Evolutionary conservation across 768 basidiomycete genomes (phyloP).

Genomic region (Amanita thiersii): DNA sequence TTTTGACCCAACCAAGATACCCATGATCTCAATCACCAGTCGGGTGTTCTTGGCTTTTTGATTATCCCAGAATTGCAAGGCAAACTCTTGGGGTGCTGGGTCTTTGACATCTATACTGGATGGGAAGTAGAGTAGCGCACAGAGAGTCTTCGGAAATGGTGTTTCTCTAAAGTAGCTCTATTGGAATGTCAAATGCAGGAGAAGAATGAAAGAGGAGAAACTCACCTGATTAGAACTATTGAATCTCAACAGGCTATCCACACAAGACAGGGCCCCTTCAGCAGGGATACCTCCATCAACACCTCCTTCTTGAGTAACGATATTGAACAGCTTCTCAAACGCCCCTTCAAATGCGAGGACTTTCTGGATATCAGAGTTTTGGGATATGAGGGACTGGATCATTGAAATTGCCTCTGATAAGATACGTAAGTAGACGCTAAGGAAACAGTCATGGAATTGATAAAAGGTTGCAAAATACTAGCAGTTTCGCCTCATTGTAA

Average conservation of each 20-base stretch:
- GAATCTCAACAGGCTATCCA: slow-evolving; percentile 82
- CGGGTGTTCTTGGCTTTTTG: slow-evolving; percentile 80
- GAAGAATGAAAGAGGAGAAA: slow-evolving; percentile 1
- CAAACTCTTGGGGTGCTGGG: slow-evolving; percentile 78
- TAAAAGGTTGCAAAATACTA: no score
- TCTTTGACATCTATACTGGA: slow-evolving; percentile 49
- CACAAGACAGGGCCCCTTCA: slow-evolving; percentile 77
- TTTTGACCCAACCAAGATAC: slow-evolving; percentile 76
- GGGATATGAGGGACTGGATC: slow-evolving; percentile 71
- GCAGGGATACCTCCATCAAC: slow-evolving; percentile 85
- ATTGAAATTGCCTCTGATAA: slow-evolving; percentile 70
- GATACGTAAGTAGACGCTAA: not conserved
- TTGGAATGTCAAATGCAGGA: slow-evolving; percentile 11
- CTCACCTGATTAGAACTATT: slow-evolving; percentile 92
- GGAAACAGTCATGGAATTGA: not conserved
- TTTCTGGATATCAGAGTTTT: slow-evolving; percentile 93
- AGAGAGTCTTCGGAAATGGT: slow-evolving; percentile 56
- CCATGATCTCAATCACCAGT: slow-evolving; percentile 76
- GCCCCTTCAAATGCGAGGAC: slow-evolving; percentile 94
- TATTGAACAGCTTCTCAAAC: slow-evolving; percentile 92
- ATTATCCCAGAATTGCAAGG: slow-evolving; percentile 93
- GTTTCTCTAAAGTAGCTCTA: slow-evolving; percentile 98
- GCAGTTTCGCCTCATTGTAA: no score
- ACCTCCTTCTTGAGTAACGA: slow-evolving; percentile 82
- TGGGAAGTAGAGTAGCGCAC: slow-evolving; percentile 66